Conservation (phyloP, 2,329 filamentous ascomycete species). For the Lojkania enalia region DNA sequence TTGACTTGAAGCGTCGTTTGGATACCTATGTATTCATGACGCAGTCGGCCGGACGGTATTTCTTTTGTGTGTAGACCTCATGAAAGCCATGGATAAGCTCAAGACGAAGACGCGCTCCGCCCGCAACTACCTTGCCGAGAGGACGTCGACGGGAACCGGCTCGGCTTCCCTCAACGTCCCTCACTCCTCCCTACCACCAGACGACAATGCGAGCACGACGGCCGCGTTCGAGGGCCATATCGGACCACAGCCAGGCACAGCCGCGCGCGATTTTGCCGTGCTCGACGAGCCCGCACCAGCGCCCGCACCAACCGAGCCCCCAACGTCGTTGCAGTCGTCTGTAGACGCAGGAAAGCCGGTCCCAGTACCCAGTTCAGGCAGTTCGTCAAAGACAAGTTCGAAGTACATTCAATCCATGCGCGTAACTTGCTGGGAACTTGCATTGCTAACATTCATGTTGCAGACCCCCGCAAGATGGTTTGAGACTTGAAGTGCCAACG, state of each 20-base stretch:
- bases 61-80: no score
- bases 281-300: constrained; percentile 19
- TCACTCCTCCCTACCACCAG: constrained; percentile 31
- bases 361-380: constrained; percentile 27
- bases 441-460: constrained; percentile 21
- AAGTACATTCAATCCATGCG: constrained; percentile 19
- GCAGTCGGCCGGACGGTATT: no score
- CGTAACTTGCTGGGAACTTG: constrained; percentile 7
- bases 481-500: constrained; percentile 10
- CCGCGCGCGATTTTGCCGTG: constrained; percentile 40
- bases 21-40: no score
- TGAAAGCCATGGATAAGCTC: constrained; percentile 41
- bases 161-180: constrained; percentile 32
- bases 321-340: constrained; percentile 41
- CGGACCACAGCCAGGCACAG: constrained; percentile 31
- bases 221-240: constrained; percentile 38
- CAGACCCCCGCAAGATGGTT: constrained; percentile 15
- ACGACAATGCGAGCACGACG: constrained; percentile 37
- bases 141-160: constrained; percentile 30
- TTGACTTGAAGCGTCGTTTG: no score
- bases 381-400: constrained; percentile 21
- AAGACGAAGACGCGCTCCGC: constrained; percentile 39
- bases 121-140: constrained; percentile 36
- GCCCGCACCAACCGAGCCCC: constrained; percentile 33
- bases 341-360: constrained; percentile 39